These are phyloP conservation scores for Codiaeum variegatum DNA, from an alignment of 441 rosid species.

Conservation along the genomic window DNA sequence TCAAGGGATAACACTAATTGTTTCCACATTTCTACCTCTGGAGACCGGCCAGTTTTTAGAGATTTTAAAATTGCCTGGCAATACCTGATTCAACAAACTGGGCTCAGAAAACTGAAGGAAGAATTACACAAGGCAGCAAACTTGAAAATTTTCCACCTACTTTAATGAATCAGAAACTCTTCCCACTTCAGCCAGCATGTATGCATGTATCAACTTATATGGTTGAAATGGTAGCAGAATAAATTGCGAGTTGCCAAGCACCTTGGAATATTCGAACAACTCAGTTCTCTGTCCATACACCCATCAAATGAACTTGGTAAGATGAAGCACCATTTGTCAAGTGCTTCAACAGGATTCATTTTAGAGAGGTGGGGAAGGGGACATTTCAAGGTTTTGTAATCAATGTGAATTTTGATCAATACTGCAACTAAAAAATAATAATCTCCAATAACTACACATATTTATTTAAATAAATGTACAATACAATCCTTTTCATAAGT, in stretches of 20 bases:
- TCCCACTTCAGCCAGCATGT: slow-evolving; percentile 86
- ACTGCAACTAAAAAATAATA: not conserved
- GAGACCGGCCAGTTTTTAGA: slow-evolving; percentile 75
- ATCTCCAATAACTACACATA: not conserved
- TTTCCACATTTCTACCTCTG: slow-evolving; percentile 83
- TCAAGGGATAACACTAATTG: slow-evolving; percentile 65
- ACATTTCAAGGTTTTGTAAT: not conserved
- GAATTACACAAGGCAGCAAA: slow-evolving; percentile 17
- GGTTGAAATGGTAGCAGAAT: slow-evolving; percentile 72
- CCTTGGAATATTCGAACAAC: slow-evolving; percentile 72
- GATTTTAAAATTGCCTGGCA: slow-evolving; percentile 85
- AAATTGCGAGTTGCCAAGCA: slow-evolving; percentile 78
- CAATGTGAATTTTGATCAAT: not conserved
- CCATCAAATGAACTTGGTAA: slow-evolving; percentile 22
- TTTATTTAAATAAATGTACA: not conserved
- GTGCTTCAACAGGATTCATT: not conserved
- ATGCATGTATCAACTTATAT: slow-evolving; percentile 68
- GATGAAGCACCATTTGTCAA: not conserved
- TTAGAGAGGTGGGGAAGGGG: not conserved
- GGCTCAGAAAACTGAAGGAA: slow-evolving; percentile 21
- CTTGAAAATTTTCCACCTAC: slow-evolving; percentile 28
- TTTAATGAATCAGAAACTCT: slow-evolving; percentile 70
- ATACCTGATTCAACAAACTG: slow-evolving; percentile 50
- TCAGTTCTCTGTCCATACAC: slow-evolving; percentile 69
- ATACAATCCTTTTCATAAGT: not conserved